Evolutionary conservation across 306 rosid genomes (phyloP), one percentile per base, ranked within the genome.

Genomic region (Lupinus albus): DNA sequence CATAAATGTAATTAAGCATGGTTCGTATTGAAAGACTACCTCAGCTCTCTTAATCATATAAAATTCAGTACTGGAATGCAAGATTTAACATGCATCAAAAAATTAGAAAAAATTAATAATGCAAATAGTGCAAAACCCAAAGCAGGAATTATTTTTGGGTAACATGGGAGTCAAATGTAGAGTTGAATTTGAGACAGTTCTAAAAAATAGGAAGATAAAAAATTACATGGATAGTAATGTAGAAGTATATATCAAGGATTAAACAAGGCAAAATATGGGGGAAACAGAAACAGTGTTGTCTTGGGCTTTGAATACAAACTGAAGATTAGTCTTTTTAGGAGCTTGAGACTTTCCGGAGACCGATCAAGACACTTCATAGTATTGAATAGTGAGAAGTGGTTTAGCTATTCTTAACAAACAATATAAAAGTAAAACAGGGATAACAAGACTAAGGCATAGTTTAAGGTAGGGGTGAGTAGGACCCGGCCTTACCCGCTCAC

Each of bases 1-100:
- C 48, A 73, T 28, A 78, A 47, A 54, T 13, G 71, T 25, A 48
- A 59, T 21, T 59, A 39, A 39, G 18, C 57, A 49, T 10, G 17
- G 63, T 53, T 50, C 53, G 66, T 8, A 68, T 32, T 17, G 14
- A 6, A 39, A 11, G 39, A 6, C 50, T 50, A 6, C 35, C 17
- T 20, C 42, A 51, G 16, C 75, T 42, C 75, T 42, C 41, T 9
- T 9, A 39, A 12, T 59, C n/a, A 8, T 28, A 9, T 17, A 70
- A 2, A 35, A 45, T 68, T n/a, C 45, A 12, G 44, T 11, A 20
- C 30, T 36, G 32, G 42, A 39, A 28, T 30, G 44, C 11, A 52
- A 11, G 56, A 62, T 14, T 64, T 44, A 45, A 48, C 44, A 67
- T 64, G 64, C 32, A 42, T 61, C 10, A 6, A 61, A 41, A 36